Evolutionary conservation across 2,329 filamentous ascomycete species (phyloP).

Genomic region (Aspergillus fijiensis): DNA sequence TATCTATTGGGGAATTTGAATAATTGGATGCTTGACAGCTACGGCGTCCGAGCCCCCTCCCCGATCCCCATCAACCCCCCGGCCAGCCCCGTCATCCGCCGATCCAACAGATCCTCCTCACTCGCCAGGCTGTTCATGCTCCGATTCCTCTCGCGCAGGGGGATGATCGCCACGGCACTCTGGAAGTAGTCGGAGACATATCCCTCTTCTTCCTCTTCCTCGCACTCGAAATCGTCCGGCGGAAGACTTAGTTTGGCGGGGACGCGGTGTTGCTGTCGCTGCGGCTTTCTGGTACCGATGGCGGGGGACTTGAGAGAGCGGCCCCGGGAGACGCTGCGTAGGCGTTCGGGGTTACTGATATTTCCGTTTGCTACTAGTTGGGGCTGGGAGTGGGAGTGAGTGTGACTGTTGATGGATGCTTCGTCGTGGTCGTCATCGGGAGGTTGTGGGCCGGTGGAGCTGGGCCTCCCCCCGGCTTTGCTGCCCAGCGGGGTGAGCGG

Average conservation of each 20-base stretch:
- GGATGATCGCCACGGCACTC: conserved; percentile 15
- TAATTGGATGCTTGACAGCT: no score
- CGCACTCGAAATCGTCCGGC: background rate
- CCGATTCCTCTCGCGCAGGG: conserved; percentile 32
- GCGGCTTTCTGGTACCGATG: conserved; percentile 6
- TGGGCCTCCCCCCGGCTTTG: background rate
- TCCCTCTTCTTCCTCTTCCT: background rate
- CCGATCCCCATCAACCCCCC: conserved; percentile 52
- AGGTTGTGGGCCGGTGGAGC: no score
- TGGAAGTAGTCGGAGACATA: conserved; percentile 24
- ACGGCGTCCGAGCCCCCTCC: conserved; percentile 37
- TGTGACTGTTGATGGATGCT: no score
- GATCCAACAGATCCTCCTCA: conserved; percentile 56
- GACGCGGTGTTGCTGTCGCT: conserved; percentile 12
- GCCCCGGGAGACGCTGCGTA: conserved; percentile 13
- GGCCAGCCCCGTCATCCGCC: conserved; percentile 56
- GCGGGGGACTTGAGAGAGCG: background rate
- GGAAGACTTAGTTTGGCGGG: conserved; percentile 22
- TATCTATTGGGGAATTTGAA: no score
- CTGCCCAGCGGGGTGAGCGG: conserved; percentile 15
- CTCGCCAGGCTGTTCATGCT: conserved; percentile 56
- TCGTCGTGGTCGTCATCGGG: no score
- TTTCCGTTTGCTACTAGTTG: conserved; percentile 9
- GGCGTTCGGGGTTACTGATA: background rate
- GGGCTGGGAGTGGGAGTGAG: no score